Conservation (phyloP, 129 eudicot genomes). For the Lonicera japonica region DNA sequence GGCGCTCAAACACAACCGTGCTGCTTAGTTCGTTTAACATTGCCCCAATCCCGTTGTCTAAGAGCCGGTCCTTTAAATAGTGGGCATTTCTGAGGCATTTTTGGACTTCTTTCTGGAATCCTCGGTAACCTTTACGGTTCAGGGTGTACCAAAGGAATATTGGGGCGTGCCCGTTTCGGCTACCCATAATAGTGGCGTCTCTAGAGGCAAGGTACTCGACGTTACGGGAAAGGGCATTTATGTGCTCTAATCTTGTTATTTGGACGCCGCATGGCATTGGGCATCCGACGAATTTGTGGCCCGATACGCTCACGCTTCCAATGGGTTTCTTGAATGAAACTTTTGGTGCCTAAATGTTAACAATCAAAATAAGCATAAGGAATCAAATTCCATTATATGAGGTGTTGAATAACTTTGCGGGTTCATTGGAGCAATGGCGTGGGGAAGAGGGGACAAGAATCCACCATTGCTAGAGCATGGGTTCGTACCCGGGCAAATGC, state of each 20-base stretch:
- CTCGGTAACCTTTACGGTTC: constrained; percentile 28
- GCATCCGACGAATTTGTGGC: constrained; percentile 37
- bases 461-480: too few relatives aligned
- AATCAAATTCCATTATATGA: not conserved
- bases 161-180: constrained; percentile 46
- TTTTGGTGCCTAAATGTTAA: constrained; percentile 18
- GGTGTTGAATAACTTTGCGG: too few relatives aligned
- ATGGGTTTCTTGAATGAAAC: constrained; percentile 36
- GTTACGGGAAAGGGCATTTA: constrained; percentile 21
- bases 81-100: constrained; percentile 36
- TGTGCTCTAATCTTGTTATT: constrained; percentile 38
- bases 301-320: constrained; percentile 38
- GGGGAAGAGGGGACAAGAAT: too few relatives aligned
- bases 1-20: constrained; percentile 44
- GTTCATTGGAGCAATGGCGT: too few relatives aligned
- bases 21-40: constrained; percentile 33
- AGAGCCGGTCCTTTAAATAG: constrained; percentile 25
- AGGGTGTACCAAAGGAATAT: constrained; percentile 41
- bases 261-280: constrained; percentile 43
- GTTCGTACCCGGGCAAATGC: too few relatives aligned
- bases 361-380: not conserved
- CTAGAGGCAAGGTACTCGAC: constrained; percentile 36
- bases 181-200: constrained; percentile 42
- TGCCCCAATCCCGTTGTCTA: constrained; percentile 24
- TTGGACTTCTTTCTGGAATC: constrained; percentile 31